Conservation (phyloP, 768 basidiomycete species). For the Macrolepiota dolichaula region DNA sequence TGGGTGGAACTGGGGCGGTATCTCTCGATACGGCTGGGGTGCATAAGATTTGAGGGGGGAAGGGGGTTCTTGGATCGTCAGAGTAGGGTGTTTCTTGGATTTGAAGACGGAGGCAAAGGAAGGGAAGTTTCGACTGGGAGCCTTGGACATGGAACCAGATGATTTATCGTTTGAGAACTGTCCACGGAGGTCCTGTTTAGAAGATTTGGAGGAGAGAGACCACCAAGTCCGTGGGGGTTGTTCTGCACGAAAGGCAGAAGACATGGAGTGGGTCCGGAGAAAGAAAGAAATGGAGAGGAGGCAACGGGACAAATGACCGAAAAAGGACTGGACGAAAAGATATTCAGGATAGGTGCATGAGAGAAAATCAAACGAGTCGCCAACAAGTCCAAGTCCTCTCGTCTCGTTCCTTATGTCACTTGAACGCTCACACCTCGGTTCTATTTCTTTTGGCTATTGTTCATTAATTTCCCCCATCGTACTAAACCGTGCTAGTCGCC, state of each 20-base stretch:
- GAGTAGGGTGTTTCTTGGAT: constrained; percentile 52
- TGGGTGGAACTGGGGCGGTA: constrained; percentile 19
- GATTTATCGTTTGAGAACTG: constrained; percentile 28
- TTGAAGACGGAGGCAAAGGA: constrained; percentile 58
- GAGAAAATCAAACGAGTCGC: constrained; percentile 6
- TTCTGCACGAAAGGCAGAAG: constrained; percentile 28
- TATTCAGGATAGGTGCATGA: constrained; percentile 4
- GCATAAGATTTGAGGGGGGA: constrained; percentile 17
- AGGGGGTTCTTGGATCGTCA: constrained; percentile 52
- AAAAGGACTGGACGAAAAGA: constrained; percentile 9
- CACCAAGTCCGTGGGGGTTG: constrained; percentile 42
- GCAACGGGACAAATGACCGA: constrained; percentile 13
- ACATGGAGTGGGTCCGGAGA: constrained; percentile 23
- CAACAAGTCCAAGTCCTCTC: constrained; percentile 2
- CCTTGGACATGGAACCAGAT: constrained; percentile 20
- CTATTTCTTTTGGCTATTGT: background rate
- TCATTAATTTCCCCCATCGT: too few species aligned
- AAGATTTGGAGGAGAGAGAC: constrained; percentile 33
- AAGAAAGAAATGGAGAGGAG: constrained; percentile 15
- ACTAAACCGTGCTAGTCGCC: too few species aligned
- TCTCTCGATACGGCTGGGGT: constrained; percentile 14
- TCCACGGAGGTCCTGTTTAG: constrained; percentile 27
- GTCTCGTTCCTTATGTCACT: constrained; percentile 5
- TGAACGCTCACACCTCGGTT: background rate
- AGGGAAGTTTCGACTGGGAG: constrained; percentile 35